phyloP scores from a whole-genome alignment of 148 eudicot species.

The Cornus controversa region DNA sequence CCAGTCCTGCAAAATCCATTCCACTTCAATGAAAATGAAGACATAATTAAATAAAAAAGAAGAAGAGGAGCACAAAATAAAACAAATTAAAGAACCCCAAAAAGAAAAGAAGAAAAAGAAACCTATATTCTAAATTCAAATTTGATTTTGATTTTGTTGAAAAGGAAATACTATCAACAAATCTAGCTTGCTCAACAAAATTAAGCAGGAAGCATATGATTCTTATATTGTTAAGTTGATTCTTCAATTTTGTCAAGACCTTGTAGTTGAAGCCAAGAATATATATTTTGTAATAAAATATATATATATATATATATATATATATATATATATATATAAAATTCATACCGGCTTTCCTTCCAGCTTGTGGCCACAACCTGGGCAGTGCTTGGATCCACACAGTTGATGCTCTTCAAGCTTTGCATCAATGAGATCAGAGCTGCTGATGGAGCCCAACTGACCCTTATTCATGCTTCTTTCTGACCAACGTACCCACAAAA shows the following conservation, averaged over 20 bases:
- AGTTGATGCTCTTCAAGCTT: constrained; percentile 96
- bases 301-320: too few relatives aligned
- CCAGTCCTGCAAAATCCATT: constrained; percentile 66
- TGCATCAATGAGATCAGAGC: constrained; percentile 88
- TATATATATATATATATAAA: too few relatives aligned
- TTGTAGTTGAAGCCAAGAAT: too few relatives aligned
- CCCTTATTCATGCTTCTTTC: constrained; percentile 38
- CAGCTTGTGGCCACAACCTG: constrained; percentile 92
- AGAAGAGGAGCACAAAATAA: too few relatives aligned
- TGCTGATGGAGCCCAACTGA: constrained; percentile 54
- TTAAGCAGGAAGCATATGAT: constrained; percentile 15
- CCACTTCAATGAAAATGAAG: not conserved
- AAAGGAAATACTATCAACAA: not conserved
- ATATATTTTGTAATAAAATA: not conserved
- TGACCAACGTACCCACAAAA: not conserved
- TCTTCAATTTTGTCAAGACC: too few relatives aligned
- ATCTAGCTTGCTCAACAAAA: not conserved
- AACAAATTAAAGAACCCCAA: too few relatives aligned
- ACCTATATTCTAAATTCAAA: not conserved
- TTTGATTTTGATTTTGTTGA: not conserved
- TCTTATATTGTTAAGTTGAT: constrained; percentile 19
- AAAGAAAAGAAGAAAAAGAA: not conserved
- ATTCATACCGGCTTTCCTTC: constrained; percentile 78
- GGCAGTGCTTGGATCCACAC: constrained; percentile 89
- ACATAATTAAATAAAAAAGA: not conserved